Percentiles rank a stretch among this genome's conserved stretches.
Conservation (phyloP, 2,329 filamentous ascomycete species). For the Cytospora chrysosperma region DNA sequence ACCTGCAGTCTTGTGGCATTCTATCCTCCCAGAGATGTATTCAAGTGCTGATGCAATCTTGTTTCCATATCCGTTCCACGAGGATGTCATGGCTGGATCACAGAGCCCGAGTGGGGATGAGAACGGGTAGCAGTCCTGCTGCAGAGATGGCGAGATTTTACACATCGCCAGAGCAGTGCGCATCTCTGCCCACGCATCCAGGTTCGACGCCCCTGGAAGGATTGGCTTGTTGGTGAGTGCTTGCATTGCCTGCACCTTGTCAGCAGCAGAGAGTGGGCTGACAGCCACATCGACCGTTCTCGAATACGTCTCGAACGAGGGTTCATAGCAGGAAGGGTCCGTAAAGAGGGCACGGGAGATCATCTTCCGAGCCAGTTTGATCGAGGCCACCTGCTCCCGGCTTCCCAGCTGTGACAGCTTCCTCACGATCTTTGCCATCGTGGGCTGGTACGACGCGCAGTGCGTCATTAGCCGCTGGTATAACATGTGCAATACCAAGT, state of each 20-base stretch:
- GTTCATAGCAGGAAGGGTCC: not conserved
- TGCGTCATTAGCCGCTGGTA: not conserved
- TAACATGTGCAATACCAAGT: not conserved
- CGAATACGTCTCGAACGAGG: conserved; percentile 8
- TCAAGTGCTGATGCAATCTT: not conserved
- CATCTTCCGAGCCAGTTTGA: conserved; percentile 7
- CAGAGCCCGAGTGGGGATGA: not conserved
- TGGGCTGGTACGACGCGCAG: conserved; percentile 6
- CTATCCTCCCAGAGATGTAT: not conserved
- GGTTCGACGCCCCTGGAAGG: not conserved
- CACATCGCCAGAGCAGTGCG: conserved; percentile 6
- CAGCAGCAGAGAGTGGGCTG: not conserved
- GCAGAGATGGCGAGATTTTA: not conserved
- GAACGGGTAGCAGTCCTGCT: not conserved
- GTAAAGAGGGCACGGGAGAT: conserved; percentile 3
- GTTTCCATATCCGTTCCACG: not conserved
- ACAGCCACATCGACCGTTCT: conserved; percentile 4
- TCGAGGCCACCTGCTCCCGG: not conserved
- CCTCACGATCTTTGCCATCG: conserved; percentile 6
- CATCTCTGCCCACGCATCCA: conserved; percentile 11
- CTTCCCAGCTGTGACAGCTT: not conserved
- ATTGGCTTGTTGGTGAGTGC: not conserved
- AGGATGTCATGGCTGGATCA: not conserved
- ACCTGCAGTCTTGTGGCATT: conserved; percentile 2
- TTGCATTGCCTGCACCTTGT: not conserved